phyloP scores from a whole-genome alignment of 1,139 yeast genomes.

The Pichia sp. region DNA sequence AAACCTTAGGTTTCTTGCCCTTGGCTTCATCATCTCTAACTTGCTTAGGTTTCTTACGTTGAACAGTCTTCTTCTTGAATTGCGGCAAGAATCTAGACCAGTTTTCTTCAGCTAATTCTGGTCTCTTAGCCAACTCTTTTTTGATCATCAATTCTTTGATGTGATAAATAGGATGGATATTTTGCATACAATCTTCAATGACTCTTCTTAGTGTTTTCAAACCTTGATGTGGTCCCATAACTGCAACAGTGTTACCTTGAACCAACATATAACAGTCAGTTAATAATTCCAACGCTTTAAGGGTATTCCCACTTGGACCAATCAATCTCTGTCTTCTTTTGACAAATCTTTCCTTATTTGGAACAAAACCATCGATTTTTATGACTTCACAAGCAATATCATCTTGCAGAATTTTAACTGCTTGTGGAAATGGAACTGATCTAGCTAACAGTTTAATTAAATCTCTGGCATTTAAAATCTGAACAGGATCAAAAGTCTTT shows the following conservation, averaged over 20 bases:
- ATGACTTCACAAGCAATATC: constrained; percentile 95
- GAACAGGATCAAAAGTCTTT: constrained; percentile 93
- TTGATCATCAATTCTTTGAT: constrained; percentile 97
- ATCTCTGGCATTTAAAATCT: constrained; percentile 90
- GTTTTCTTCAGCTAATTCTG: constrained; percentile 91
- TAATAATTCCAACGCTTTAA: constrained; percentile 87
- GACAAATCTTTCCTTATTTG: constrained; percentile 87
- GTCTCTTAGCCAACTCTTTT: constrained; percentile 88
- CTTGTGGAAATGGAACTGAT: constrained; percentile 96
- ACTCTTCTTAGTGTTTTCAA: constrained; percentile 87
- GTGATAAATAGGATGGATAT: constrained; percentile 93
- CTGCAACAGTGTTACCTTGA: constrained; percentile 96
- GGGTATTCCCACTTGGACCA: constrained; percentile 95
- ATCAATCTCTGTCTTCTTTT: constrained; percentile 94
- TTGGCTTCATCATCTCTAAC: constrained; percentile 32
- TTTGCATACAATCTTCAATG: constrained; percentile 96
- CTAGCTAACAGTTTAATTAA: constrained; percentile 88
- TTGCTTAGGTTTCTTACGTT: constrained; percentile 80
- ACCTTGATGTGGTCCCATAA: constrained; percentile 96
- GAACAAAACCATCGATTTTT: constrained; percentile 83
- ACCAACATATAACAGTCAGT: constrained; percentile 92
- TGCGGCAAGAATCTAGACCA: constrained; percentile 97
- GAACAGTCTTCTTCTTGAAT: constrained; percentile 94
- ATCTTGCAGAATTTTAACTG: constrained; percentile 82
- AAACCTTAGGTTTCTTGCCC: constrained; percentile 67